Base-by-base conservation (phyloP, 768 basidiomycete genomes). In the Lactarius sp. region DNA sequence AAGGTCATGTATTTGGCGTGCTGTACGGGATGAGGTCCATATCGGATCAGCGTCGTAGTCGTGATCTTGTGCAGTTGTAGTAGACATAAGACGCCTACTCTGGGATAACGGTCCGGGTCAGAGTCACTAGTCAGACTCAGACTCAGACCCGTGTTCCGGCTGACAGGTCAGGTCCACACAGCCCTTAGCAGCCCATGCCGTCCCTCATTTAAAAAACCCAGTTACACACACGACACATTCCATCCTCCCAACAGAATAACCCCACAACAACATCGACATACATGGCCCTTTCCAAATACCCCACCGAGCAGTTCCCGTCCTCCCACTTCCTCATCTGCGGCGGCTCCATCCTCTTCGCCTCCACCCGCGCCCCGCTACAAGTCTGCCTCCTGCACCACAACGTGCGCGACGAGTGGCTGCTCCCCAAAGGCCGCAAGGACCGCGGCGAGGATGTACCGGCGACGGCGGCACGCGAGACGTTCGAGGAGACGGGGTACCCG, bases 11-110 rank as follows among this genome's bases (percentile, higher is more conserved):
- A 92, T 92, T 72, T 92, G 90, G 60, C 87, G 80, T 39, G 89
- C 87, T 39, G 90, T 92, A 22, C 87, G 81, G 68, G 89, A 91
- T 27, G 87, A 87, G 4, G 82, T 83, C 88, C 89, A 92, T 61
- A 91, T 87, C 22, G 88, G 85, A 76, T 92, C 88, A 2, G 20
- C 27, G 47, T 61, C 60, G 13, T 55, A 49, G 8, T 53, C 60
- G 13, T 55, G 39, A 4, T 53, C 42, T 6, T 50, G 22, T 27
- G 22, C 22, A 27, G 22, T 2, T 27, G 22, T 2, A 27, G 22
- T 27, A 2, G 57, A 59, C 57, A 59, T 59, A 16, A 1, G 42
- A 27, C 27, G 27, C 27, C 42, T 41, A 13, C 3, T 10, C 12
- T 18, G 16, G 42, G 42, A 18, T 42, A 42, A 37, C 7, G 10